Conservation (phyloP, 1,139 yeast genomes). For the Martiniozyma asiatica region DNA sequence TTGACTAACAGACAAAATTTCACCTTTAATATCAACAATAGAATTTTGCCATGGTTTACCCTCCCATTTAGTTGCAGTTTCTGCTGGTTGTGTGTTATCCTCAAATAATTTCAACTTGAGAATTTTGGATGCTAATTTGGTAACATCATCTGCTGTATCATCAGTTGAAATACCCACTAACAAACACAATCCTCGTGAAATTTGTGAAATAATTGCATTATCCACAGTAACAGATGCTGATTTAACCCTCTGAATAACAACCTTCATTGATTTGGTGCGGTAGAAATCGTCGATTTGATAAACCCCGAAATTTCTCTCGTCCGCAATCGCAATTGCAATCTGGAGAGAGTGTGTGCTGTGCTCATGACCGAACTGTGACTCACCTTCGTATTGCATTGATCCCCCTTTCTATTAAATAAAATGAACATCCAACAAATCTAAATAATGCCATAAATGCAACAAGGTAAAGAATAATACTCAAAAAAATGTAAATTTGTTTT, state of each 20-base stretch:
- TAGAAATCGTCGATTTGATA: no score
- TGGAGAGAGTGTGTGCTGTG: no score
- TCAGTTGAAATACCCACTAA: slow-evolving; percentile 73
- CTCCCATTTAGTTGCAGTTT: slow-evolving; percentile 22
- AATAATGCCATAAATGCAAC: slow-evolving; percentile 73
- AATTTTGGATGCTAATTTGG: slow-evolving; percentile 55
- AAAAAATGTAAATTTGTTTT: slow-evolving; percentile 30
- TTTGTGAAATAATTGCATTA: slow-evolving; percentile 52
- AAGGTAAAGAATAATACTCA: slow-evolving; percentile 69
- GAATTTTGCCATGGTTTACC: slow-evolving; percentile 52
- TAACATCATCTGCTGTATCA: slow-evolving; percentile 66
- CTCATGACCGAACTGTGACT: no score
- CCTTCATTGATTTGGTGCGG: slow-evolving; percentile 63
- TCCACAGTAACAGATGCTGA: slow-evolving; percentile 83
- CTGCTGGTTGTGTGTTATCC: slow-evolving; percentile 31
- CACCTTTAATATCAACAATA: slow-evolving; percentile 42
- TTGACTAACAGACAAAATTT: slow-evolving; percentile 67
- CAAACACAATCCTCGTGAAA: slow-evolving; percentile 63
- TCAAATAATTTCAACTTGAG: slow-evolving; percentile 62
- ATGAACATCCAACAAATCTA: slow-evolving; percentile 50
- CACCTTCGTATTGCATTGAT: no score
- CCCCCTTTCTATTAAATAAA: slow-evolving; percentile 26
- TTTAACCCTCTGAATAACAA: slow-evolving; percentile 80
- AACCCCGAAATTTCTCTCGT: no score
- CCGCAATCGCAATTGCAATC: no score